Base-by-base conservation (phyloP, 441 rosid species). In the Populus trichocarpa region DNA sequence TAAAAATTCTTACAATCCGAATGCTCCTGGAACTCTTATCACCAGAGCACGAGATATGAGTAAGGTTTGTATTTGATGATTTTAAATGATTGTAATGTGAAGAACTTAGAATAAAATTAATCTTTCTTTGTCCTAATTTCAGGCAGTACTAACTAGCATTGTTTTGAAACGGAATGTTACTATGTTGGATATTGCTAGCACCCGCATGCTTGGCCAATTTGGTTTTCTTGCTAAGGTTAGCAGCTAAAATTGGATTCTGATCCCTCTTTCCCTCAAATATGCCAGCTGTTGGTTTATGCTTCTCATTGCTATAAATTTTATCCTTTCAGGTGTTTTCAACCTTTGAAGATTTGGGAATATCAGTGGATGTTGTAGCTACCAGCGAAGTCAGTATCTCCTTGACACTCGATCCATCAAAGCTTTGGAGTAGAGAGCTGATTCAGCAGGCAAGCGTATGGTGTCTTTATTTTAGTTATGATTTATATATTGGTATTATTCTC, bases 351-450 rank as follows among this genome's bases (percentile, higher is more conserved):
- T 83, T 95, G 83, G 99, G 98, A 79, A 93, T 95, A 87, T 95
- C 98, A 0, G 98, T 95, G 35, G 99, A 95, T 86, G 99, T 93
- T 74, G 99, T 95, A 66, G 99, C 99, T 66, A 95, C 98, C 42
- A 95, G 99, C 86, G 99, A 95, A 91, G 99, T 95, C 81, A 95
- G 98, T 85, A 88, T 95, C 78, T 95, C 99, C 2, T 77, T 95
- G 89, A 95, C 99, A 63, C 38, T 95, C 84, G 99, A 95, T 85
- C 99, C 98, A 16, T 93, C 98, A 66, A 95, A 95, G 84, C 89
- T 95, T 59, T 93, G 98, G 98, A 90, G 97, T 83, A 89, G 98
- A 88, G 98, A 95, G 84, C 87, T 95, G 28, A 87, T 95, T 75
- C 97, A 92, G 87, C 98, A 91, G 86, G 93, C 90, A 90, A 91